Base-by-base conservation (phyloP, 2,329 filamentous ascomycete genomes). In the Triangularia setosa region DNA sequence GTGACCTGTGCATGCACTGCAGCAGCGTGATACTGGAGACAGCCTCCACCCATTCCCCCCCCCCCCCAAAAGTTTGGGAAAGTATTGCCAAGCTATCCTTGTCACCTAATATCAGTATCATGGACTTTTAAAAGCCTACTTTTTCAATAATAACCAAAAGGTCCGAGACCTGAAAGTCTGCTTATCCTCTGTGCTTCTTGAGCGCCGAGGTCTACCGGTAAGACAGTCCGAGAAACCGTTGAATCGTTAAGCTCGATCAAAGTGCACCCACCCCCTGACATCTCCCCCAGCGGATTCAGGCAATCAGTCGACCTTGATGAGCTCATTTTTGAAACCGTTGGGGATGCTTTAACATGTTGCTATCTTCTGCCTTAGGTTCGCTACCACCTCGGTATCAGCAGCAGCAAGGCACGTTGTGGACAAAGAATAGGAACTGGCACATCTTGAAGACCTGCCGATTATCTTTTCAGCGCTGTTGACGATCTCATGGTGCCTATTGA, bases 311-410 rank as follows among this genome's bases (percentile, higher is more conserved):
- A 59, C 57, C 40, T 9, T 33, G 56, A 21, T 59, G 57, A 44
- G 33, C 35, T 59, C 57, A 59, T 59, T 44, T 48, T 35, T 21
- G 35, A 59, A 59, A 48, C 56, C 14, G 57, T 59, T 59, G 62
- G 40, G 27, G 57, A 58, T 60, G 48, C 52, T 27, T 55, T 23
- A 55, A 16, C 24, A 25, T 28, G 16, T 33, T 58, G 14, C 12
- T 27, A 55, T 55, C 21, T 55, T 14, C 52, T 28, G 21, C 25
- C 21, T 27, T 9, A 11, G 16, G 14, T 55, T 55, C 5, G 4
- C 27, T 8, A 7, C 23, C 4, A 55, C 5, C 25, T 60, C 12
- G 40, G 40, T 21, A 21, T 48, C 40, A 48, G 8, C 14, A 30
- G 27, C 7, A 30, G 1, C 7, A 30, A 30, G 27, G 11, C 27